These are phyloP conservation scores for Amniculicola lignicola DNA, from an alignment of 495 filamentous ascomycete species.

Conservation along the genomic window DNA sequence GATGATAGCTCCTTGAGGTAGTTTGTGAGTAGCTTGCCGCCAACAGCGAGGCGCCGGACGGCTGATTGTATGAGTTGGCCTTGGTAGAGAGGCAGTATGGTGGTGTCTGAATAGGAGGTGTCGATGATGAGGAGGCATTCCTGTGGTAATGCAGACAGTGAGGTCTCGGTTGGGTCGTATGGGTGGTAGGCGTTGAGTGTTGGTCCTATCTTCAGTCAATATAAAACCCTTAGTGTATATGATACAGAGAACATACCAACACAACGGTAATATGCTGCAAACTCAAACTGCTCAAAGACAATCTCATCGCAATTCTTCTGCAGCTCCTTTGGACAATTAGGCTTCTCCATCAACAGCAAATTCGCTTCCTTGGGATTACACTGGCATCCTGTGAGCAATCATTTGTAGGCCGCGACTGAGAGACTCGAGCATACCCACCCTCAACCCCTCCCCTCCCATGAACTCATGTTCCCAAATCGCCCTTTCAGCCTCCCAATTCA, in stretches of 20 bases:
- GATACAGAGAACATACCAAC: conserved; percentile 55
- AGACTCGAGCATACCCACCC: conserved; percentile 16
- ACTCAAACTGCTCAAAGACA: conserved; percentile 97
- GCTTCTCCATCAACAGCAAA: conserved; percentile 81
- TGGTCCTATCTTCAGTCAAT: conserved; percentile 48
- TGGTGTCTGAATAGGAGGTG: conserved; percentile 89
- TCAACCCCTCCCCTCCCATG: conserved; percentile 57
- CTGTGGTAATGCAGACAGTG: conserved; percentile 53
- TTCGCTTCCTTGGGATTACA: conserved; percentile 79
- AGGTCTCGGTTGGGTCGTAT: conserved; percentile 65
- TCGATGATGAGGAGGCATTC: conserved; percentile 88
- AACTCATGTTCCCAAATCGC: conserved; percentile 95
- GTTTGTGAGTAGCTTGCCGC: conserved; percentile 93
- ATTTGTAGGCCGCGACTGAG: background rate
- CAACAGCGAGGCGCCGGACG: conserved; percentile 83
- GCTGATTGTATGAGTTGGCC: conserved; percentile 76
- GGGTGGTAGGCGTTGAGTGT: conserved; percentile 82
- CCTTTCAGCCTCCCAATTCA: conserved; percentile 95
- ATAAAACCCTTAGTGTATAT: conserved; percentile 1
- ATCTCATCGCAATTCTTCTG: conserved; percentile 94
- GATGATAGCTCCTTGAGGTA: conserved; percentile 87
- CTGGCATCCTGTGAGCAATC: conserved; percentile 21
- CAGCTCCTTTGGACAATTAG: conserved; percentile 76
- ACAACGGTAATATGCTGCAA: conserved; percentile 75
- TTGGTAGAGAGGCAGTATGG: conserved; percentile 79